Percentiles rank a stretch among this genome's conserved stretches.
These are phyloP conservation scores for Paraphysoderma sedebokerense DNA, from an alignment of 371 early-diverging fungal species.

Conservation along the genomic window DNA sequence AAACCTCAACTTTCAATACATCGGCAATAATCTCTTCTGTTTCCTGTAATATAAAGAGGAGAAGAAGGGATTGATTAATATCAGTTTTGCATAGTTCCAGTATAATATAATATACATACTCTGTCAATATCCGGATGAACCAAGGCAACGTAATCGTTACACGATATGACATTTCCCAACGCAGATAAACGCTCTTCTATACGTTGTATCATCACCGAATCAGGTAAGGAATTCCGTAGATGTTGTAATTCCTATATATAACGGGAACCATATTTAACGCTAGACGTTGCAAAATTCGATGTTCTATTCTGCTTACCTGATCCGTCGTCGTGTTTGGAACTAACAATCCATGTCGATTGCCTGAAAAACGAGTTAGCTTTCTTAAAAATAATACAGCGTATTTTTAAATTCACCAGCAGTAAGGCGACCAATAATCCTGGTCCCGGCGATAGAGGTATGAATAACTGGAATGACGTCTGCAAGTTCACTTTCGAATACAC, in stretches of 20 bases:
- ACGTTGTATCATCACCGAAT: slow-evolving; percentile 85
- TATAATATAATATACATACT: slow-evolving; percentile 7
- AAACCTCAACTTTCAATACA: slow-evolving; percentile 95
- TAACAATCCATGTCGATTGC: slow-evolving; percentile 92
- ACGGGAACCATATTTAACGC: background rate
- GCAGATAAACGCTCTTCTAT: slow-evolving; percentile 98
- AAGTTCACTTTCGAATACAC: slow-evolving; percentile 91
- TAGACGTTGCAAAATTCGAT: background rate
- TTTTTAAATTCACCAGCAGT: slow-evolving; percentile 44
- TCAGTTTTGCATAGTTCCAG: background rate
- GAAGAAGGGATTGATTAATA: no score
- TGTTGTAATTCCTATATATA: slow-evolving; percentile 90
- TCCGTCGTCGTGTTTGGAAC: slow-evolving; percentile 97
- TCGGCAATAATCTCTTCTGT: slow-evolving; percentile 98
- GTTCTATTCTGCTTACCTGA: slow-evolving; percentile 43
- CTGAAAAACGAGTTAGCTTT: no score
- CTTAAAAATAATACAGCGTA: background rate
- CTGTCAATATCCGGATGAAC: slow-evolving; percentile 98
- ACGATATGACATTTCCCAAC: slow-evolving; percentile 98
- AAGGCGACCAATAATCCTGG: slow-evolving; percentile 92
- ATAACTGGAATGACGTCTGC: slow-evolving; percentile 96
- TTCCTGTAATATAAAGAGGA: slow-evolving; percentile 27
- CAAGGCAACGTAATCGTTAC: slow-evolving; percentile 99
- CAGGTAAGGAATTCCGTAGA: slow-evolving; percentile 94
- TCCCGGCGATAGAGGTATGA: slow-evolving; percentile 97